phyloP scores from a whole-genome alignment of 2,329 filamentous ascomycete species.

The Fusarium pseudonygamai region DNA sequence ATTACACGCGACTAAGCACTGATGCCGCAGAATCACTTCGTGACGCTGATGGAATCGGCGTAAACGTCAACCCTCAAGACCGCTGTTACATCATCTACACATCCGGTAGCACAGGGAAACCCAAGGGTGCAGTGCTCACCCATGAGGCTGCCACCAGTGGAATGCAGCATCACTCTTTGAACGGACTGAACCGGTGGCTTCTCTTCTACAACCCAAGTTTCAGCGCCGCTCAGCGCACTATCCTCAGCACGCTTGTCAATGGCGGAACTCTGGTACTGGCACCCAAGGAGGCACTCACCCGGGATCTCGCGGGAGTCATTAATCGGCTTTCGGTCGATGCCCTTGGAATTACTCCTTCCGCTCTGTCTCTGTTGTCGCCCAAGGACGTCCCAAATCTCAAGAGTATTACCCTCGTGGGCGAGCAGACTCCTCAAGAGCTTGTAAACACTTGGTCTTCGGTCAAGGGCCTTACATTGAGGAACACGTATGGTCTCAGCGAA shows the following conservation, averaged over 20 bases:
- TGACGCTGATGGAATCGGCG: neutral
- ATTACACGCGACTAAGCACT: neutral
- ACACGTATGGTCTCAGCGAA: conserved; percentile 34
- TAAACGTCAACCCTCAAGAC: neutral
- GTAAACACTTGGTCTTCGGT: conserved; percentile 10
- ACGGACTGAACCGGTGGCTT: conserved; percentile 7
- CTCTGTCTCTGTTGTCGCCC: conserved; percentile 8
- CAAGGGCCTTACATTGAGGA: neutral
- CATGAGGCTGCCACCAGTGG: conserved; percentile 23
- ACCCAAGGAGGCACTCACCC: conserved; percentile 17
- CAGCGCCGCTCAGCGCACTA: conserved; percentile 34
- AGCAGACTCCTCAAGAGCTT: conserved; percentile 16
- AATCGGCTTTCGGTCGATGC: conserved; percentile 24
- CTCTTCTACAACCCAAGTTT: conserved; percentile 39
- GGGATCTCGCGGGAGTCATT: conserved; percentile 9
- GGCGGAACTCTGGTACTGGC: conserved; percentile 22
- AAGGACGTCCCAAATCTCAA: conserved; percentile 6
- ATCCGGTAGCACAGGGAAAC: conserved; percentile 35
- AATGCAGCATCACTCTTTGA: conserved; percentile 14
- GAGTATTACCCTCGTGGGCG: conserved; percentile 27
- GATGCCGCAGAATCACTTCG: rapidly evolving
- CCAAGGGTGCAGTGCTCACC: conserved; percentile 32
- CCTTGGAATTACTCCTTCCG: conserved; percentile 35
- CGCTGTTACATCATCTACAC: conserved; percentile 39
- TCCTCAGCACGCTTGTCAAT: conserved; percentile 25